These are phyloP conservation scores for Dipteronia dyeriana DNA, from an alignment of 345 rosid genomes.

Conservation along the genomic window DNA sequence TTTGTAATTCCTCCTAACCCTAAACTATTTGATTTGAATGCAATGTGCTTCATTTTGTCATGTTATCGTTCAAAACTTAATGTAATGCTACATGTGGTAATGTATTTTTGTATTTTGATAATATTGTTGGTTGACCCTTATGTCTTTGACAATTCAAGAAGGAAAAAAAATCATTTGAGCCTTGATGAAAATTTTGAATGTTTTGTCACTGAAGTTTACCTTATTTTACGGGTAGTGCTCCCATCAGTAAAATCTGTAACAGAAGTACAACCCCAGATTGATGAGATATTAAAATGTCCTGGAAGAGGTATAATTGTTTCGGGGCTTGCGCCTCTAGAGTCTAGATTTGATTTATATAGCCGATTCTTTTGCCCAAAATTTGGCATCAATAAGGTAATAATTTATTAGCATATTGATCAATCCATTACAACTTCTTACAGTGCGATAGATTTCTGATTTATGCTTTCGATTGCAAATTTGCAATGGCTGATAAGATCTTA, in stretches of 20 bases:
- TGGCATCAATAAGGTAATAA: constrained; percentile 65
- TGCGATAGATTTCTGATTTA: too few relatives aligned
- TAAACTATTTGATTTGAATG: too few relatives aligned
- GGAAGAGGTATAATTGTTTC: constrained; percentile 60
- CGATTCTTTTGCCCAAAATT: constrained; percentile 70
- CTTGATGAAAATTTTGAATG: not conserved
- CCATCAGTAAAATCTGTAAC: constrained; percentile 60
- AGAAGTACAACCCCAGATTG: constrained; percentile 52
- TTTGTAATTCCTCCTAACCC: constrained; percentile 40
- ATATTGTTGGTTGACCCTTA: not conserved
- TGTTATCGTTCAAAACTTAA: too few relatives aligned
- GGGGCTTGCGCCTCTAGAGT: constrained; percentile 51
- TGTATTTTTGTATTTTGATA: not conserved
- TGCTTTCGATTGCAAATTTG: too few relatives aligned
- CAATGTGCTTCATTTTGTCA: too few relatives aligned
- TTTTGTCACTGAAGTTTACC: not conserved
- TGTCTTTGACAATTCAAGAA: too few relatives aligned
- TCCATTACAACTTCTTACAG: too few relatives aligned
- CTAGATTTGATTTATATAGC: constrained; percentile 65
- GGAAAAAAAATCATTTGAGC: too few relatives aligned
- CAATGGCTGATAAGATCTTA: too few relatives aligned
- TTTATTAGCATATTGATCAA: too few relatives aligned
- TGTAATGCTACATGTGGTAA: too few relatives aligned
- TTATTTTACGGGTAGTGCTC: constrained; percentile 53
- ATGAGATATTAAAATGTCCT: constrained; percentile 51